phyloP scores from a whole-genome alignment of 805 yeast species.

The Cyberlindnera mississippiensis region DNA sequence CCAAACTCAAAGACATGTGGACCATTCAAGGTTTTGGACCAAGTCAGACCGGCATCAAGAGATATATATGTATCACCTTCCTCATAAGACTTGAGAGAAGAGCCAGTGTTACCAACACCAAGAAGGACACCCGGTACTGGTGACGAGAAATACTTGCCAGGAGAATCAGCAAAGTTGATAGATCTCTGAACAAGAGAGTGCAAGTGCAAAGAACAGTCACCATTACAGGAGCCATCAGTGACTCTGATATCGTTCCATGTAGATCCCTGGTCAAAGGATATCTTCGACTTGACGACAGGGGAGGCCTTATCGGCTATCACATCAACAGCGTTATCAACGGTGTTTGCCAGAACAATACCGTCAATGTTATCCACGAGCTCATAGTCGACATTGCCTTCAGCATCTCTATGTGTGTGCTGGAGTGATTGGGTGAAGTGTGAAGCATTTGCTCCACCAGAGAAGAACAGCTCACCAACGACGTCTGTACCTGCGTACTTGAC shows the following conservation, averaged over 20 bases:
- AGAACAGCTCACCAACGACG: conserved; percentile 30
- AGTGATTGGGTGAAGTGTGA: conserved; percentile 43
- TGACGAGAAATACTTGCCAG: conserved; percentile 34
- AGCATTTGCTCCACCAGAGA: conserved; percentile 47
- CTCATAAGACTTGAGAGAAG: conserved; percentile 20
- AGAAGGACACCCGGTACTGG: conserved; percentile 43
- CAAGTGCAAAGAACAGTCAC: conserved; percentile 31
- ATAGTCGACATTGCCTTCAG: conserved; percentile 31
- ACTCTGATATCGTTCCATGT: conserved; percentile 30
- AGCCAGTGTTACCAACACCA: conserved; percentile 40
- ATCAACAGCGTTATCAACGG: conserved; percentile 22
- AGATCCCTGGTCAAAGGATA: conserved; percentile 37
- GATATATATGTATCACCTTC: conserved; percentile 56
- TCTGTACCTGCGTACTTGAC: conserved; percentile 23
- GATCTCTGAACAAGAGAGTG: conserved; percentile 33
- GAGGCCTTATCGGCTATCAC: conserved; percentile 8
- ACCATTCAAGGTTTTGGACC: conserved; percentile 53
- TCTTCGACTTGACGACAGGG: conserved; percentile 27
- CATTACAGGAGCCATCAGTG: conserved; percentile 24
- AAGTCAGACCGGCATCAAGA: conserved; percentile 72
- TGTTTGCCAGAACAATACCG: conserved; percentile 57
- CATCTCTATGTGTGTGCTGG: conserved; percentile 36
- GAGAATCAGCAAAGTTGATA: conserved; percentile 17
- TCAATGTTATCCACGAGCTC: conserved; percentile 46
- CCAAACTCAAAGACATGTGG: conserved; percentile 61